Conservation (phyloP, 495 filamentous ascomycete species). For the Penicillium dipodomyicola region DNA sequence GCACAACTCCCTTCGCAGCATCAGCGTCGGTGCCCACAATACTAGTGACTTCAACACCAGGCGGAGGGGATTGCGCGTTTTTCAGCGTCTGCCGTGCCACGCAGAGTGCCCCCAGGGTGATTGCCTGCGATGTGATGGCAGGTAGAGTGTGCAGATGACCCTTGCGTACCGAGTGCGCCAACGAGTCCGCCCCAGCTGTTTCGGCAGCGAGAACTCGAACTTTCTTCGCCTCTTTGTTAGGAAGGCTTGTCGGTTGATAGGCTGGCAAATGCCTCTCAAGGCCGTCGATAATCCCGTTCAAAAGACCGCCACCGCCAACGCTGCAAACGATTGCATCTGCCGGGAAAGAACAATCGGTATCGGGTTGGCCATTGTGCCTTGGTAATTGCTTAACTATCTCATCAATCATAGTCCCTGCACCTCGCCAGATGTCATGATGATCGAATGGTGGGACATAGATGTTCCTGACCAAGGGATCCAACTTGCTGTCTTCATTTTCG, state of each 20-base stretch:
- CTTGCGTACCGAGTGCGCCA: slow-evolving; percentile 56
- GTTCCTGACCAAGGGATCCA: slow-evolving; percentile 46
- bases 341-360: slow-evolving; percentile 15
- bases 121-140: slow-evolving; percentile 76
- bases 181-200: slow-evolving; percentile 70
- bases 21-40: slow-evolving; percentile 72
- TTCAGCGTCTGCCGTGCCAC: slow-evolving; percentile 69
- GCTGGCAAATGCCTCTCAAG: slow-evolving; percentile 47
- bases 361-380: slow-evolving; percentile 15
- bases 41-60: slow-evolving; percentile 52
- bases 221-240: slow-evolving; percentile 2
- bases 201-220: slow-evolving; percentile 71
- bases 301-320: slow-evolving; percentile 84
- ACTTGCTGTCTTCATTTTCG: slow-evolving; percentile 23
- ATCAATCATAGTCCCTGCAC: slow-evolving; percentile 63
- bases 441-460: slow-evolving; percentile 74
- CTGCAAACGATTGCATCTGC: slow-evolving; percentile 72
- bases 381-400: slow-evolving; percentile 63
- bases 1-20: slow-evolving; percentile 67
- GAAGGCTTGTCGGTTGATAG: background rate
- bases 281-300: slow-evolving; percentile 72
- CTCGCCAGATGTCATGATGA: slow-evolving; percentile 75
- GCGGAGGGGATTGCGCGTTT: slow-evolving; percentile 43
- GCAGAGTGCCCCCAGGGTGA: slow-evolving; percentile 65
- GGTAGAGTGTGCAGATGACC: slow-evolving; percentile 59